Evolutionary conservation across 2,329 filamentous ascomycete genomes (phyloP), one percentile per base, ranked within the genome.

Genomic region (Byssoonygena ceratinophila): DNA sequence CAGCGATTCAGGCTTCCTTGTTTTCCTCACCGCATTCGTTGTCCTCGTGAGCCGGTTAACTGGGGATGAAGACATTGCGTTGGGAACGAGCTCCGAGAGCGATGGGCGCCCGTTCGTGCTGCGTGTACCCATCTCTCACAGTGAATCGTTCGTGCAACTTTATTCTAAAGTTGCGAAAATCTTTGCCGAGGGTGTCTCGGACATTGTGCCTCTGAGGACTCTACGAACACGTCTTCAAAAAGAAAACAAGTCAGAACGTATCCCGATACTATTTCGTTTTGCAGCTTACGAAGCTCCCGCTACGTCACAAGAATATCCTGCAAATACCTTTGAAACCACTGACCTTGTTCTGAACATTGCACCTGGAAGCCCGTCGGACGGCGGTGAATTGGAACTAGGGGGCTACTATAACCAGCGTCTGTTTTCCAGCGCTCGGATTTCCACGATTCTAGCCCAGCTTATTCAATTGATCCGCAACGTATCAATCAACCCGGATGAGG

Each of bases 11-110:
- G 56, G 61, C 0, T 72, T 73, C 49, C 68, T 66, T 2, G 62
- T 72, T 37, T 63, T 75, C 44, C 59, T 74, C 54, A 66, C 71
- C 20, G 70, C 71, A 18, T 71, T 72, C 44, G 63, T 72, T 2
- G 63, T 72, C 46, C 61, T 75, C 41, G 70, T 72, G 20, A 67
- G 67, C 55, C 68, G 72, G 54, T 61, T 75, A 57, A 74, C 72
- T 12, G 73, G 72, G 16, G 72, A 75, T 54, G 73, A 75, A 56
- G 72, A 75, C 58, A 74, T 75, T 55, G 69, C 71, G 31, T 63
- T 75, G 51, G 72, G 69, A 32, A 73, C 72, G 41, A 74, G 68
- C 53, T 62, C 64, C 11, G 65, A 61, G 8, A 67, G 69, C 40
- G 70, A 72, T 58, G 71, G 70, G 27, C 68, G 70, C 41, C 68